These are phyloP conservation scores for Aspergillus sp. DNA, from an alignment of 2,329 filamentous ascomycete genomes.

Conservation along the genomic window DNA sequence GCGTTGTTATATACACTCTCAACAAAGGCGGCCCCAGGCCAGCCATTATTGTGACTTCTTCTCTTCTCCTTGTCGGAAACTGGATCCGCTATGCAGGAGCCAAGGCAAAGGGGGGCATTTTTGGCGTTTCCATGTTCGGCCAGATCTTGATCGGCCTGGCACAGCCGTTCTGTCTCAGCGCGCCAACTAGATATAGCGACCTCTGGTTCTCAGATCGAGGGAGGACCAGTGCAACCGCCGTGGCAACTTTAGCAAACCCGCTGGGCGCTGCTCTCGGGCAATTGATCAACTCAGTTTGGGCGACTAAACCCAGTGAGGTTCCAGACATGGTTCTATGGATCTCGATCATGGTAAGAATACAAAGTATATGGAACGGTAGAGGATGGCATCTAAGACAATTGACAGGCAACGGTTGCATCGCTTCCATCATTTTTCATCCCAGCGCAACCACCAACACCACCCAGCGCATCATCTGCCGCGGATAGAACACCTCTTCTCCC, in stretches of 20 bases:
- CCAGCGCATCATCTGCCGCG: constrained; percentile 64
- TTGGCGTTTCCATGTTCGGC: constrained; percentile 80
- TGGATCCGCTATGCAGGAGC: constrained; percentile 85
- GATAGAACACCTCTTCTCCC: constrained; percentile 53
- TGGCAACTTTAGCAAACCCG: constrained; percentile 83
- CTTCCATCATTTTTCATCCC: constrained; percentile 83
- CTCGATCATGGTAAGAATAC: constrained; percentile 68
- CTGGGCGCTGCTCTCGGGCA: constrained; percentile 87
- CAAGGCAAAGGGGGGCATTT: constrained; percentile 59
- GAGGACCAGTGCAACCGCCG: constrained; percentile 80
- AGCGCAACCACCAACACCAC: constrained; percentile 71
- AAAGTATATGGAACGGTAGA: neutral
- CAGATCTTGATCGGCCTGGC: constrained; percentile 86
- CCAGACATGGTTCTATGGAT: constrained; percentile 83
- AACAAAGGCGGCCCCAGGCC: constrained; percentile 74
- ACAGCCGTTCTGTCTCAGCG: constrained; percentile 87
- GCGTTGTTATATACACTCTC: constrained; percentile 70
- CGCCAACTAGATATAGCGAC: constrained; percentile 88
- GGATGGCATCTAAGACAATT: neutral
- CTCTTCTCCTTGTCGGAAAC: constrained; percentile 77
- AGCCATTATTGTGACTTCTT: constrained; percentile 71
- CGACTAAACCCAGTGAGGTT: constrained; percentile 61
- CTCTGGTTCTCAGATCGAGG: constrained; percentile 88
- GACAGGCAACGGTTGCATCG: constrained; percentile 60
- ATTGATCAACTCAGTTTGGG: constrained; percentile 79